phyloP scores from a whole-genome alignment of 441 rosid species.

The Brassica hybrid region DNA sequence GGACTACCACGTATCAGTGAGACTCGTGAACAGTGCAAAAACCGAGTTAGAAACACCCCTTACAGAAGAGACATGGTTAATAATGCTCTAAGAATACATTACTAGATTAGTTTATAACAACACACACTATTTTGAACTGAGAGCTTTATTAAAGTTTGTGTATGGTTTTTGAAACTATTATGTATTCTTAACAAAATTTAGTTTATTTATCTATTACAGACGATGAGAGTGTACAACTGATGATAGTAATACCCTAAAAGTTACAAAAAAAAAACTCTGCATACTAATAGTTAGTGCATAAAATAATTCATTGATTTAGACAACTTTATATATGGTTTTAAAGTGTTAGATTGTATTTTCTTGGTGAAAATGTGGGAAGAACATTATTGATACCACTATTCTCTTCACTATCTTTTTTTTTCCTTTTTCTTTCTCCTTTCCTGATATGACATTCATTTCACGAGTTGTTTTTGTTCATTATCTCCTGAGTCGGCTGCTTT shows the following conservation, averaged over 20 bases:
- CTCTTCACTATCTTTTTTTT: not conserved
- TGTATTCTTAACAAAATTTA: too few species aligned
- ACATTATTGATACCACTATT: conserved; percentile 38
- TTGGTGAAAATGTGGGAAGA: conserved; percentile 23
- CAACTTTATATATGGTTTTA: not conserved
- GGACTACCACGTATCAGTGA: too few species aligned
- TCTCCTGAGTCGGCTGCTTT: conserved; percentile 45
- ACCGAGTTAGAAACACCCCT: too few species aligned
- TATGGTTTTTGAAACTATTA: too few species aligned
- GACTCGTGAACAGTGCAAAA: too few species aligned
- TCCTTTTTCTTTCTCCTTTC: not conserved
- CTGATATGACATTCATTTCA: conserved; percentile 45
- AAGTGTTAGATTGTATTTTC: conserved; percentile 1
- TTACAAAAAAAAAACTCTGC: not conserved
- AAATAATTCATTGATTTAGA: conserved; percentile 25
- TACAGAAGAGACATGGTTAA: too few species aligned
- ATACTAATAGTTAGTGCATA: conserved; percentile 3
- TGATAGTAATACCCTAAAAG: conserved; percentile 9
- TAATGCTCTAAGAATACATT: too few species aligned
- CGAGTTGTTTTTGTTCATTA: conserved; percentile 44
- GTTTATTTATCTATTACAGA: not conserved
- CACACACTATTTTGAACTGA: too few species aligned
- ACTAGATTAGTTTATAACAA: too few species aligned
- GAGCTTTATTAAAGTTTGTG: too few species aligned
- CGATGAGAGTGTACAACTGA: conserved; percentile 11